These are phyloP conservation scores for Adenanthera pavonina DNA, from an alignment of 306 rosid species.

Conservation along the genomic window DNA sequence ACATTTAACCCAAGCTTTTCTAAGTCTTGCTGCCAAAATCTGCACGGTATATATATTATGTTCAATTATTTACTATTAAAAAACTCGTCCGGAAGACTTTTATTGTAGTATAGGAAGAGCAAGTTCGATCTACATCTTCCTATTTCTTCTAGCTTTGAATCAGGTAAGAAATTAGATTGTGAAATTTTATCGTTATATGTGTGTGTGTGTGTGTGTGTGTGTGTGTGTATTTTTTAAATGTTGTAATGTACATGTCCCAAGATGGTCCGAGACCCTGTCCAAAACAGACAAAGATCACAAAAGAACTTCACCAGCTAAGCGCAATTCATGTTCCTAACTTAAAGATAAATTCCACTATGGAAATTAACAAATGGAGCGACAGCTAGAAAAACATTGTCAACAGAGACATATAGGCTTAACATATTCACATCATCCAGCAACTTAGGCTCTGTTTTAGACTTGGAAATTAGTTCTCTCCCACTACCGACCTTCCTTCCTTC, in stretches of 20 bases:
- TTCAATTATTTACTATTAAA: background rate
- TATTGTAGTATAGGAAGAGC: constrained; percentile 1
- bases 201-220: no score
- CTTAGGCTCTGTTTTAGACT: background rate
- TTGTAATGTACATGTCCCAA: background rate
- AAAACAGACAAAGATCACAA: background rate
- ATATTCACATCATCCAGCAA: background rate
- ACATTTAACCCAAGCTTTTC: constrained; percentile 5
- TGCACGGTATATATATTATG: background rate
- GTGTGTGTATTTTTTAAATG: background rate
- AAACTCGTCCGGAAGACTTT: constrained; percentile 5
- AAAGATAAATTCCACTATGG: background rate
- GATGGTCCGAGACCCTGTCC: background rate
- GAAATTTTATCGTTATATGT: background rate
- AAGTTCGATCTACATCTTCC: background rate
- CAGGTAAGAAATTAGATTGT: background rate
- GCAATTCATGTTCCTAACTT: background rate
- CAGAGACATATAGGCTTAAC: background rate
- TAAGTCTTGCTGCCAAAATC: background rate
- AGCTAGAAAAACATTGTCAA: background rate
- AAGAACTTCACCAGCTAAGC: background rate
- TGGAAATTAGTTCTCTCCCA: background rate
- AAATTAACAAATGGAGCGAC: background rate
- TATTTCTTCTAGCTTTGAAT: background rate
- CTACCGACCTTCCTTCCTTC: background rate